Percentiles rank a stretch among this genome's conserved stretches.
These are phyloP conservation scores for Aspergillus melleus DNA, from an alignment of 2,329 filamentous ascomycete species.

Conservation along the genomic window DNA sequence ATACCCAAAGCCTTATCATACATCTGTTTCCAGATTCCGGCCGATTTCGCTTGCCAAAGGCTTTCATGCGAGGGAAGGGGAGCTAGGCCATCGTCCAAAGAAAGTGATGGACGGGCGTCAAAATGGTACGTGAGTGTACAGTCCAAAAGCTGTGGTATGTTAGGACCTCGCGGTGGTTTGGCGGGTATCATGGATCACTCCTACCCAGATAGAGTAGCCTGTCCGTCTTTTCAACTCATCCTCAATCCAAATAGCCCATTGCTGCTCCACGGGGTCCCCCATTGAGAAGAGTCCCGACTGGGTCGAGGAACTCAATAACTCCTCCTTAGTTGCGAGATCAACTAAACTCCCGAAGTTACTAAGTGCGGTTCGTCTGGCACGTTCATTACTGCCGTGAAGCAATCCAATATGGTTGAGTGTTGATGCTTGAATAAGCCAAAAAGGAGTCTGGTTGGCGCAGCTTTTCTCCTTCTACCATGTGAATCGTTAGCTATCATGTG, in stretches of 20 bases:
- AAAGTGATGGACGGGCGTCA: constrained; percentile 35
- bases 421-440: constrained; percentile 33
- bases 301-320: constrained; percentile 21
- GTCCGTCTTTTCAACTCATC: constrained; percentile 40
- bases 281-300: constrained; percentile 6
- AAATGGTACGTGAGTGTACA: constrained; percentile 43
- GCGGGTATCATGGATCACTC: constrained; percentile 4
- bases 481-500: constrained; percentile 3
- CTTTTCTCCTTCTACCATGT: constrained; percentile 28
- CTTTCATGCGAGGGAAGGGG: constrained; percentile 43
- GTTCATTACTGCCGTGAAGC: constrained; percentile 27
- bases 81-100: constrained; percentile 43
- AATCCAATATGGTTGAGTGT: constrained; percentile 36
- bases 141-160: constrained; percentile 38
- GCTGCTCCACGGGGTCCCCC: constrained; percentile 13
- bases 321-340: constrained; percentile 21
- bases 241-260: constrained; percentile 41
- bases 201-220: constrained; percentile 47
- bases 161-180: neutral
- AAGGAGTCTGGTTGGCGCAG: constrained; percentile 10
- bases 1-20: constrained; percentile 25
- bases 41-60: constrained; percentile 41
- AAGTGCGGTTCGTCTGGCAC: constrained; percentile 24
- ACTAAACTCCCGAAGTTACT: constrained; percentile 31
- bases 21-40: constrained; percentile 33